These are phyloP conservation scores for Toxicodendron radicans DNA, from an alignment of 345 rosid species.

Conservation along the genomic window DNA sequence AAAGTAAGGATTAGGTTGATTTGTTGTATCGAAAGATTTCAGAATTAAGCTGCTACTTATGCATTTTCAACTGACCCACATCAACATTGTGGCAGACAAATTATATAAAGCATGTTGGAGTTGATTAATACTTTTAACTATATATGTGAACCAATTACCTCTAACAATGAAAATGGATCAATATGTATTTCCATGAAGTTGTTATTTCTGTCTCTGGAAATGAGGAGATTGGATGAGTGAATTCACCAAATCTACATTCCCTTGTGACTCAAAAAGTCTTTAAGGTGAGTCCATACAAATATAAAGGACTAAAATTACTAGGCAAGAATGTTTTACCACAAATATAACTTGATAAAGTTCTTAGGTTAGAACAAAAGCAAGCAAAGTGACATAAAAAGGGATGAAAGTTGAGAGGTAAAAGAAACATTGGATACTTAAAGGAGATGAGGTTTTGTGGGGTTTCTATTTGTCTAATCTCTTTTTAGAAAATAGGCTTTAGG, in stretches of 20 bases:
- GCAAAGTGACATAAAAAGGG: conserved; percentile 54
- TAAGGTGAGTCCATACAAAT: conserved; percentile 35
- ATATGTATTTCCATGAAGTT: background rate
- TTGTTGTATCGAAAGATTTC: background rate
- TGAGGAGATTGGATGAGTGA: background rate
- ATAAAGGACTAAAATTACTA: conserved; percentile 27
- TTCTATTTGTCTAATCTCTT: conserved; percentile 41
- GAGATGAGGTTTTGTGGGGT: conserved; percentile 42
- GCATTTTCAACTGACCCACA: background rate
- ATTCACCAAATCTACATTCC: background rate
- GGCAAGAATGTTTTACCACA: conserved; percentile 33
- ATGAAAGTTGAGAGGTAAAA: conserved; percentile 49
- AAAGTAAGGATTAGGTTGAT: background rate
- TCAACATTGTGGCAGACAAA: background rate
- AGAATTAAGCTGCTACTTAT: background rate
- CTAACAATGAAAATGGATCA: no score
- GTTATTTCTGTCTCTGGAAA: background rate
- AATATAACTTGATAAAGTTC: conserved; percentile 31
- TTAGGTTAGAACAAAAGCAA: conserved; percentile 24
- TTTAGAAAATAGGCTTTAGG: conserved; percentile 8
- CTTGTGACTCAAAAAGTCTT: conserved; percentile 15
- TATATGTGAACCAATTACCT: background rate
- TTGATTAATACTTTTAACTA: background rate
- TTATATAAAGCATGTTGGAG: background rate
- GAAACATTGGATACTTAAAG: conserved; percentile 46